Base-by-base conservation (phyloP, 2,329 filamentous ascomycete genomes). In the Iodosphaeria phyllophila region DNA sequence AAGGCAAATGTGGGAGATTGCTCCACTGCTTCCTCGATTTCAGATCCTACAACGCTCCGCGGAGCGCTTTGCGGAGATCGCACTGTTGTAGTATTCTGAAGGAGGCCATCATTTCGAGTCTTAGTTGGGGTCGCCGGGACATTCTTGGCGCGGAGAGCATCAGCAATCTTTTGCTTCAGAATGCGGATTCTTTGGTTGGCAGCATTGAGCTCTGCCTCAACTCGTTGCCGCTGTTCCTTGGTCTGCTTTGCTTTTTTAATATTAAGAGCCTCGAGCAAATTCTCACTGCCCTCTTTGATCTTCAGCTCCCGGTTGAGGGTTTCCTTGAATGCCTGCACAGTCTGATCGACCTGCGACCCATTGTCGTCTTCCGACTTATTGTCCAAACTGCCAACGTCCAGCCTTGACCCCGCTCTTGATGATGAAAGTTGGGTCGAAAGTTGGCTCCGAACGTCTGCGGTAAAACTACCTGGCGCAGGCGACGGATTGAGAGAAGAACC, bases 231-330 rank as follows among this genome's bases (percentile, higher is more conserved):
- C 44, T 86, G 79, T 31, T 86, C 86, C 45, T 84, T 91, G 33
- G 78, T 77, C 47, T 95, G 86, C 52, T 95, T 98, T 22, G 80
- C 76, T 48, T 92, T 93, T 52, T 98, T 98, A 22, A 73, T 67
- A 47, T 93, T 82, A 35, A 98, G 56, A 8, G 89, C 89, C 54
- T 98, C 89, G 19, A 98, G 60, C 67, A 98, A 74, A 46, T 98
- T 98, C 57, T 98, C 89, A 29, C 86, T 93, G 12, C 89, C 89
- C 40, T 86, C 78, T 50, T 92, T 93, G 46, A 98, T 95, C 59
- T 95, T 95, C 54, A 84, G 74, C 54, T 98, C 91, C 41, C 91
- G 86, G 37, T 83, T 86, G 34, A 98, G 74, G 42, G 75, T 69
- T 39, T 93, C 84, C 41, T 76, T 74, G 33, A 93, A 63, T 25